phyloP scores from a whole-genome alignment of 2,329 filamentous ascomycete genomes.

The Trichoderma simmonsii region DNA sequence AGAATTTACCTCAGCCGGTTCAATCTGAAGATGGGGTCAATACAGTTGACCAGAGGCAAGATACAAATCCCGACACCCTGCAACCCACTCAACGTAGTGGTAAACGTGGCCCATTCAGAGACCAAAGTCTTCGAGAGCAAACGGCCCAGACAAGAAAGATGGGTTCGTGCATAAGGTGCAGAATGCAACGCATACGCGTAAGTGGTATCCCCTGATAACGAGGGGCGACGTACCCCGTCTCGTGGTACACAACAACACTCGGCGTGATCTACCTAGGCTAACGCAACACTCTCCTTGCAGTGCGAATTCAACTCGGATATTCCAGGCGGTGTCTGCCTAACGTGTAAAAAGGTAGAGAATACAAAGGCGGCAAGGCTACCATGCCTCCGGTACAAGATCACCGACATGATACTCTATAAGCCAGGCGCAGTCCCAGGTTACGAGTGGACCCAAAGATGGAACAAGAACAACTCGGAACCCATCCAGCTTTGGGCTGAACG shows the following conservation, averaged over 20 bases:
- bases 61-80: slow-evolving; percentile 30
- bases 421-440: slow-evolving; percentile 55
- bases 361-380: slow-evolving; percentile 53
- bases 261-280: background rate
- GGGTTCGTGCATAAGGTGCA: slow-evolving; percentile 58
- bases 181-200: slow-evolving; percentile 61
- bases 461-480: slow-evolving; percentile 51
- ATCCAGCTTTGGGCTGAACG: slow-evolving; percentile 55
- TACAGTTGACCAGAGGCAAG: slow-evolving; percentile 24
- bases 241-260: background rate
- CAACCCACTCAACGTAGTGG: slow-evolving; percentile 33
- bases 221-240: background rate
- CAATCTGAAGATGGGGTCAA: slow-evolving; percentile 23
- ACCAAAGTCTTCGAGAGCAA: slow-evolving; percentile 47
- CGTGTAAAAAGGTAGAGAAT: slow-evolving; percentile 51
- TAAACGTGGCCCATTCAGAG: slow-evolving; percentile 53
- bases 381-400: slow-evolving; percentile 60
- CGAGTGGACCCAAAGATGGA: slow-evolving; percentile 60
- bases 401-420: slow-evolving; percentile 56
- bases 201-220: slow-evolving; percentile 30
- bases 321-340: slow-evolving; percentile 47
- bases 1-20: background rate
- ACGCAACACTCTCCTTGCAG: slow-evolving; percentile 32
- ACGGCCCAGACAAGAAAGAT: slow-evolving; percentile 57
- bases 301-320: slow-evolving; percentile 51